A percentile compares a stretch with the other conserved stretches of the same genome.
These are phyloP conservation scores for Saccharomycopsis oosterbeekiorum DNA, from an alignment of 805 yeast genomes.

Conservation along the genomic window DNA sequence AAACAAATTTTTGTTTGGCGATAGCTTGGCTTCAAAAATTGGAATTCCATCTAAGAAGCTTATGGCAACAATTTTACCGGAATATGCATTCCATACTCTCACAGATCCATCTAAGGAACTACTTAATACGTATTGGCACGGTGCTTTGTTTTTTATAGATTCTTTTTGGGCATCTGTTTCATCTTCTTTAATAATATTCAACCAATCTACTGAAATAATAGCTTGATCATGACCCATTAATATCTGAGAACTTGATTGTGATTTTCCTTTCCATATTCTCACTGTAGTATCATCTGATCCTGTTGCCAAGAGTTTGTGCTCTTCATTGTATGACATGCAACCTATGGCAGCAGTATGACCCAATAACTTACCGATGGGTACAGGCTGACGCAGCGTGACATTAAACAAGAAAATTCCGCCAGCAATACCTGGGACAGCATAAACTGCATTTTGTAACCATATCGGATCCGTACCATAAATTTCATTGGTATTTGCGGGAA, in stretches of 20 bases:
- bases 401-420: constrained; percentile 48
- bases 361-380: constrained; percentile 39
- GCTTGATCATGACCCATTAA: constrained; percentile 50
- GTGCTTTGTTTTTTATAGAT: constrained; percentile 15
- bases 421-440: constrained; percentile 57
- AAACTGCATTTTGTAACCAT: constrained; percentile 64
- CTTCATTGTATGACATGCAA: constrained; percentile 41
- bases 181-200: neutral
- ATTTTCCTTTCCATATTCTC: constrained; percentile 66
- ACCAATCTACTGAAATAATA: constrained; percentile 48
- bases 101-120: constrained; percentile 65
- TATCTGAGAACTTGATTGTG: constrained; percentile 40
- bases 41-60: constrained; percentile 41
- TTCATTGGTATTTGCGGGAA: neutral
- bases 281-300: constrained; percentile 70
- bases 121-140: constrained; percentile 31
- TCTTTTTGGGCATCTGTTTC: neutral
- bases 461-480: constrained; percentile 27
- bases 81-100: constrained; percentile 53
- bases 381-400: constrained; percentile 29
- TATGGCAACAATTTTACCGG: constrained; percentile 31
- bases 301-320: constrained; percentile 50
- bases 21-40: constrained; percentile 42
- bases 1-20: constrained; percentile 38
- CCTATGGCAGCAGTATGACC: constrained; percentile 64